These are phyloP conservation scores for Thalia dealbata DNA, from an alignment of 176 grass and related monocot species.

Conservation along the genomic window DNA sequence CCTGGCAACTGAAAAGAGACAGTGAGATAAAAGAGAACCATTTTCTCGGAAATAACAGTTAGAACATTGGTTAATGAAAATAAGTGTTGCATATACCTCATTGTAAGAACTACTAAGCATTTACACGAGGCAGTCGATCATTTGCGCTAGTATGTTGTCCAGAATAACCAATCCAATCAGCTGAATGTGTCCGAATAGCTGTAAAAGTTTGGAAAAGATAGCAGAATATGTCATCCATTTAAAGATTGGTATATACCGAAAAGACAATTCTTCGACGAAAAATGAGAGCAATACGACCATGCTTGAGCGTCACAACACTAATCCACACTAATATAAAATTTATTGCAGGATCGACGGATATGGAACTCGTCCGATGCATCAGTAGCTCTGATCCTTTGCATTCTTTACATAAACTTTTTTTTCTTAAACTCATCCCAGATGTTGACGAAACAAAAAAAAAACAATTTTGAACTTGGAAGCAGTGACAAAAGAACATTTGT, in stretches of 20 bases:
- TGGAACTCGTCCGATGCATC: no score
- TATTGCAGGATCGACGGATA: no score
- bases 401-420: no score
- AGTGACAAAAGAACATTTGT: no score
- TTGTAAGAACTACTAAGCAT: conserved; percentile 1
- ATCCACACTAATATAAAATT: no score
- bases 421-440: not conserved
- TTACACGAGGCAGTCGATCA: conserved; percentile 1
- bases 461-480: no score
- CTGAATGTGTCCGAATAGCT: not conserved
- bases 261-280: not conserved
- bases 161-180: not conserved
- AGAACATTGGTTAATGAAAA: no score
- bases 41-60: no score
- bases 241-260: no score
- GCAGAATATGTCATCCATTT: not conserved
- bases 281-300: not conserved
- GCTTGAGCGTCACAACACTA: no score
- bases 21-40: not conserved
- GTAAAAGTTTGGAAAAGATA: not conserved
- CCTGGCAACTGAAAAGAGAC: not conserved
- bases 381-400: no score
- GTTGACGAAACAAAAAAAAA: not conserved
- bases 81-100: not conserved
- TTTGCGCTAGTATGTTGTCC: not conserved